Conservation (phyloP, 306 rosid species). For the Mucuna pruriens region DNA sequence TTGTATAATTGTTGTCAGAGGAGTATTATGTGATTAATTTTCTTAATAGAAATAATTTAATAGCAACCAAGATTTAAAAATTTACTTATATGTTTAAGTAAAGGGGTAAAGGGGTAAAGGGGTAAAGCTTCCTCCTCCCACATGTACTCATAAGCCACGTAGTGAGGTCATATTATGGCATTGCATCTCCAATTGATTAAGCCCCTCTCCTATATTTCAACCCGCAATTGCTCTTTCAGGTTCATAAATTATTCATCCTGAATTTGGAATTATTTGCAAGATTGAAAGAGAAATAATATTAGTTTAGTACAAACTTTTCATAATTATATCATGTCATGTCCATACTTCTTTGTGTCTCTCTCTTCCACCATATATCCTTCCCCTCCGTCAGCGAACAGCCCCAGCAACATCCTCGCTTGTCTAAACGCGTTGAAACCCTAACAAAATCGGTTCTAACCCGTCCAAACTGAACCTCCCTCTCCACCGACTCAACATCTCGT, state of each 20-base stretch:
- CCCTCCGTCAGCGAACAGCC: neutral
- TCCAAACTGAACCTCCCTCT: neutral
- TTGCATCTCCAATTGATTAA: slow-evolving; percentile 63
- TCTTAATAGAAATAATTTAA: neutral
- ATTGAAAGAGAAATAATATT: slow-evolving; percentile 27
- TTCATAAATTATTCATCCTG: slow-evolving; percentile 85
- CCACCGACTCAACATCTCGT: neutral
- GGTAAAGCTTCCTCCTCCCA: slow-evolving; percentile 53
- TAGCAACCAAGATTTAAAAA: neutral
- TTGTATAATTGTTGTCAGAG: slow-evolving; percentile 5
- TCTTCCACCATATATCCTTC: neutral
- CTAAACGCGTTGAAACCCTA: neutral
- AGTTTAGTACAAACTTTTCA: neutral
- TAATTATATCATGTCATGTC: neutral
- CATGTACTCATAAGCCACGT: slow-evolving; percentile 80
- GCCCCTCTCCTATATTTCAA: slow-evolving; percentile 68
- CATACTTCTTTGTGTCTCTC: too few species aligned
- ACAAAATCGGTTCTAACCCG: neutral
- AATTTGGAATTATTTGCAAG: slow-evolving; percentile 38
- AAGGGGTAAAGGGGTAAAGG: slow-evolving; percentile 60
- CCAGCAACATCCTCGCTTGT: neutral
- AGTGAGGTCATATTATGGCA: slow-evolving; percentile 78
- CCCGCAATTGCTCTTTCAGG: slow-evolving; percentile 81
- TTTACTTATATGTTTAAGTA: neutral
- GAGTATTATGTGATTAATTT: neutral